Evolutionary conservation across 78 protist species (phyloP).

Genomic region (Diacronema lutheri): DNA sequence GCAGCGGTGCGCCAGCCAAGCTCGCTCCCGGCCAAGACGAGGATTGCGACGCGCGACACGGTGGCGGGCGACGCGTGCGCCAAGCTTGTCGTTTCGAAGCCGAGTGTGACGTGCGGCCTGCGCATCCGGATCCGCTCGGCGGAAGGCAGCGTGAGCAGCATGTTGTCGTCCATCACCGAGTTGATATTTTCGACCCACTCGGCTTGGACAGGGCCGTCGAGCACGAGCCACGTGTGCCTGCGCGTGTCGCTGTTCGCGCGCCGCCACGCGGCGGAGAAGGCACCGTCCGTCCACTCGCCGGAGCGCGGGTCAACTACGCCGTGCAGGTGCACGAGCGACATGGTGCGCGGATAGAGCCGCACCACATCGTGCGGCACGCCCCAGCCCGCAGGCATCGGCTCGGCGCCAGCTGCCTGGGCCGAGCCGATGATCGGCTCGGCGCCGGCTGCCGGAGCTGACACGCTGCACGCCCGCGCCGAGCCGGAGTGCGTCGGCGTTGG

Average conservation of each 20-base stretch:
- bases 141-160: slow-evolving; percentile 78
- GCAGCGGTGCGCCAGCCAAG: slow-evolving; percentile 49
- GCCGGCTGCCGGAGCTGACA: neutral
- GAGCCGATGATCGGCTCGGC: slow-evolving; percentile 39
- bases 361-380: neutral
- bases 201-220: slow-evolving; percentile 91
- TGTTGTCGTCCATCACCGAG: slow-evolving; percentile 90
- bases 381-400: too few relatives aligned
- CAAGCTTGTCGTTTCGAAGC: slow-evolving; percentile 80
- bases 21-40: slow-evolving; percentile 57
- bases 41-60: slow-evolving; percentile 85
- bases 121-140: slow-evolving; percentile 84
- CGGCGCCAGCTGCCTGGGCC: too few relatives aligned
- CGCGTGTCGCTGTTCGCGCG: slow-evolving; percentile 16
- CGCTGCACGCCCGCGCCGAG: slow-evolving; percentile 44
- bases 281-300: slow-evolving; percentile 85
- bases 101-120: slow-evolving; percentile 40
- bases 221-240: slow-evolving; percentile 58
- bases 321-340: slow-evolving; percentile 76
- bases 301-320: slow-evolving; percentile 67
- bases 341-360: slow-evolving; percentile 84
- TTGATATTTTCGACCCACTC: slow-evolving; percentile 86
- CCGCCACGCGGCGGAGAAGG: slow-evolving; percentile 75
- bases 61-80: slow-evolving; percentile 93
- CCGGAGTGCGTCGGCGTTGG: slow-evolving; percentile 28